Base-by-base conservation (phyloP, 1,284 basidiomycete genomes). In the Sanguinoderma infundibulare region DNA sequence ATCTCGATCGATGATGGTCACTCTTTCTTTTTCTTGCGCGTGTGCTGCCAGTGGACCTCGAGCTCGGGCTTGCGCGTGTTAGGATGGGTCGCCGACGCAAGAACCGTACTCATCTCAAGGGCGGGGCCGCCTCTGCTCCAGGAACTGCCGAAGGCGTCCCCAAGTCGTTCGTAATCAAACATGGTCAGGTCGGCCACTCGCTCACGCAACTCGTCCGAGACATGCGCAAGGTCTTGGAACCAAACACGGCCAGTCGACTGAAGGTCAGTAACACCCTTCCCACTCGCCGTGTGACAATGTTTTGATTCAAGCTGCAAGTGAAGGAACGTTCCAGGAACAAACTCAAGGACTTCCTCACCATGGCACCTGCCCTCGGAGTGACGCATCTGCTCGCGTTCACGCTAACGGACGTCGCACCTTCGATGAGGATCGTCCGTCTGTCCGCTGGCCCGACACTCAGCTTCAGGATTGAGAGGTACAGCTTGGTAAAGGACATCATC, bases 181-280 rank as follows among this genome's bases (percentile, higher is more conserved):
- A 96, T 76, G 97, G 97, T 46, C 88, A 90, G 61, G 96, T 98
- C 34, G 96, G 96, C 15, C 83, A 86, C 57, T 94, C 94, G n/a
- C 83, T 98, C 55, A 79, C 88, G 3, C 91, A 95, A 69, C 88
- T 99, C 34, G 96, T 98, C 15, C 86, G 91, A 55, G 98, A 99
- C 77, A 81, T 98, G 70, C 84, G 98, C 69, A 93, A 94, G 75
- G 91, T 98, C 64, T 95, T 99, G 94, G 98, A 99, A 77, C 98
- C 98, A 62, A 96, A 98, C 75, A 99, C 98, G 22, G 98, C 97
- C 6, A 91, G 90, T 62, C 84, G 96, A 53, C 84, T 99, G 20
- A 89, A 81, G 78, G 95, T 96, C 69, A 66, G 87, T 80, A 10
- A 26, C 15, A 20, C 42, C 36, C 0, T 24, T 24, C 2, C 2